These are phyloP conservation scores for Obba rivulosa DNA, from an alignment of 768 basidiomycete species.

Conservation along the genomic window DNA sequence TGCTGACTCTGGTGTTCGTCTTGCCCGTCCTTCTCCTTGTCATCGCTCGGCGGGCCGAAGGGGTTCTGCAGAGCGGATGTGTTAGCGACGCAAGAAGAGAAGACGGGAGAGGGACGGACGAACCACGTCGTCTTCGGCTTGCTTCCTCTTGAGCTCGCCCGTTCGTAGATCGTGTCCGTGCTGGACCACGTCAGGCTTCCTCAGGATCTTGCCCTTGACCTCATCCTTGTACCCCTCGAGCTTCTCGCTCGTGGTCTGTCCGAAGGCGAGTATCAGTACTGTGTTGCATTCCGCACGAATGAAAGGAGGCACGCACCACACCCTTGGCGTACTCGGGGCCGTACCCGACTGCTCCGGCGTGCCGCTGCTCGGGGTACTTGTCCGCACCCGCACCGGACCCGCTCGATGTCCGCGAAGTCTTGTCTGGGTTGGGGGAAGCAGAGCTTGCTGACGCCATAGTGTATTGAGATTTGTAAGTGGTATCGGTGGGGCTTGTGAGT, in stretches of 20 bases:
- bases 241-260: slow-evolving; percentile 27
- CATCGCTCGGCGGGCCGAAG: neutral
- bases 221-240: slow-evolving; percentile 33
- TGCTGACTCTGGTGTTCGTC: neutral
- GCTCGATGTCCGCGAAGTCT: no score
- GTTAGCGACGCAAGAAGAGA: no score
- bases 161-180: slow-evolving; percentile 33
- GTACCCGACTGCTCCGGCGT: slow-evolving; percentile 37
- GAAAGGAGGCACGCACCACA: slow-evolving; percentile 19
- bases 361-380: slow-evolving; percentile 35
- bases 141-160: slow-evolving; percentile 33
- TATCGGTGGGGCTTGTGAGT: no score
- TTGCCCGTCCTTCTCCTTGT: slow-evolving; percentile 4
- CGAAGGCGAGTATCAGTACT: no score
- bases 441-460: no score
- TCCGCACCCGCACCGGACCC: no score
- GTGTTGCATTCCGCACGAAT: no score
- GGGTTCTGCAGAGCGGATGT: slow-evolving; percentile 1
- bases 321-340: slow-evolving; percentile 29
- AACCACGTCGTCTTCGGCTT: slow-evolving; percentile 24
- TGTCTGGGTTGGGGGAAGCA: no score
- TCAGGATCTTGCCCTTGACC: slow-evolving; percentile 33
- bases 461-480: no score
- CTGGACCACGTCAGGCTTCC: slow-evolving; percentile 30
- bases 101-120: no score